A percentile compares a stretch with the other conserved stretches of the same genome.
These are phyloP conservation scores for Neurospora intermedia DNA, from an alignment of 495 filamentous ascomycete species.

Conservation along the genomic window DNA sequence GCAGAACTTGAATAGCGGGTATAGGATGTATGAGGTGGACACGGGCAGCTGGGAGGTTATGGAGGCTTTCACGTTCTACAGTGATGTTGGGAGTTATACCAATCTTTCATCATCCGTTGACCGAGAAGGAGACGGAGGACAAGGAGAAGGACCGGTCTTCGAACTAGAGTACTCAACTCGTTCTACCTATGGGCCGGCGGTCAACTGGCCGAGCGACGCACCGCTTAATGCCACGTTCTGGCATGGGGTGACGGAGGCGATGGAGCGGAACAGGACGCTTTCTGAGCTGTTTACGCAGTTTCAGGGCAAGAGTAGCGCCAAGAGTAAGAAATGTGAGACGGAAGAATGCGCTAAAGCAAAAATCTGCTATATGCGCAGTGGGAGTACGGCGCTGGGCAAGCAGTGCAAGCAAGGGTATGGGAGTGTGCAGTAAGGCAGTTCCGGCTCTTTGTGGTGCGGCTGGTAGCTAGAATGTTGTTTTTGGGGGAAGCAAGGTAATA, in stretches of 20 bases:
- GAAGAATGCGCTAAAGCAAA: constrained; percentile 40
- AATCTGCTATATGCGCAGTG: constrained; percentile 51
- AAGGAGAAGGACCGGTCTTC: constrained; percentile 32
- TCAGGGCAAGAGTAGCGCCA: constrained; percentile 42
- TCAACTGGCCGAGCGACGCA: constrained; percentile 33
- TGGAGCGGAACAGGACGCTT: constrained; percentile 41
- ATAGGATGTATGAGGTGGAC: constrained; percentile 46
- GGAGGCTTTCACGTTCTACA: constrained; percentile 39
- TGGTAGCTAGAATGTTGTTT: background rate
- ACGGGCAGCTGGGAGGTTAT: constrained; percentile 40
- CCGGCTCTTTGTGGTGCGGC: background rate
- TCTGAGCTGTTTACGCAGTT: constrained; percentile 41
- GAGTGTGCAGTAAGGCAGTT: constrained; percentile 9
- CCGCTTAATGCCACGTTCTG: constrained; percentile 50
- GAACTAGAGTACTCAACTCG: constrained; percentile 48
- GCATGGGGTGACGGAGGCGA: constrained; percentile 48
- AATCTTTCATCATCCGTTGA: background rate
- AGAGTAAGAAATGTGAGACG: constrained; percentile 42
- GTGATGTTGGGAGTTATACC: constrained; percentile 34
- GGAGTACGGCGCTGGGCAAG: constrained; percentile 39
- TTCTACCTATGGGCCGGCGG: constrained; percentile 36
- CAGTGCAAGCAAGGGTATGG: constrained; percentile 41
- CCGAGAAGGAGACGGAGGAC: constrained; percentile 1
- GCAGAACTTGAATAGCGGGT: constrained; percentile 45
- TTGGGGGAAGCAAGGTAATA: background rate